phyloP scores from a whole-genome alignment of 2,329 filamentous ascomycete species.

The Metarhizium sp. region DNA sequence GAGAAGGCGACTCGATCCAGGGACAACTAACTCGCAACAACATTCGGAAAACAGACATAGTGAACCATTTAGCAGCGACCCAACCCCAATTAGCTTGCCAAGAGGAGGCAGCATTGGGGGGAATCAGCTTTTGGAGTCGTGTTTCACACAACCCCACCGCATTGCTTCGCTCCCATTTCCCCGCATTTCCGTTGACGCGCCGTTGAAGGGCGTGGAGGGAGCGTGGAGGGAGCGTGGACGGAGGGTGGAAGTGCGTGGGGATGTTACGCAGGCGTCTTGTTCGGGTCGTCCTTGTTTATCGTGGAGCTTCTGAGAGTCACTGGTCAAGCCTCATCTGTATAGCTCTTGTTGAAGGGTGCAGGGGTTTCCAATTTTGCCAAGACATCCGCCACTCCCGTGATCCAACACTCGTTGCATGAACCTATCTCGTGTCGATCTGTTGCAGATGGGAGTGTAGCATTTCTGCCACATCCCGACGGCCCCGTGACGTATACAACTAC shows the following conservation, averaged over 20 bases:
- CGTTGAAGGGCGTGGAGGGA: background rate
- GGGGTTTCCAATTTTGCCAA: background rate
- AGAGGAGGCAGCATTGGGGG: background rate
- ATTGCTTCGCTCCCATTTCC: background rate
- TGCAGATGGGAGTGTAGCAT: constrained; percentile 3
- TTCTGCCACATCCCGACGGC: background rate
- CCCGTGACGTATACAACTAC: constrained; percentile 1
- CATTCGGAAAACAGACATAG: background rate
- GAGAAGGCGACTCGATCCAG: background rate
- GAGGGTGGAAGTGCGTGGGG: background rate
- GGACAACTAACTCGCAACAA: background rate
- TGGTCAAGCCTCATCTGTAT: background rate
- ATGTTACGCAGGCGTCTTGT: background rate
- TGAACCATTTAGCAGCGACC: background rate
- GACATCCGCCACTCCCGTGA: background rate
- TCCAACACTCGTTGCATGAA: background rate
- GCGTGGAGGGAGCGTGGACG: background rate
- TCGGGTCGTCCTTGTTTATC: background rate
- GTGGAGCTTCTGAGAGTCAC: background rate
- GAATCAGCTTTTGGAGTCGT: background rate
- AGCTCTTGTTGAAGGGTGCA: background rate
- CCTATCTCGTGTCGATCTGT: constrained; percentile 1
- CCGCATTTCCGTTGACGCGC: background rate
- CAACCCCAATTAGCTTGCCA: background rate
- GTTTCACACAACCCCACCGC: background rate